Conservation (phyloP, 208 protist genomes). For the Sergeia podlipaevii region DNA sequence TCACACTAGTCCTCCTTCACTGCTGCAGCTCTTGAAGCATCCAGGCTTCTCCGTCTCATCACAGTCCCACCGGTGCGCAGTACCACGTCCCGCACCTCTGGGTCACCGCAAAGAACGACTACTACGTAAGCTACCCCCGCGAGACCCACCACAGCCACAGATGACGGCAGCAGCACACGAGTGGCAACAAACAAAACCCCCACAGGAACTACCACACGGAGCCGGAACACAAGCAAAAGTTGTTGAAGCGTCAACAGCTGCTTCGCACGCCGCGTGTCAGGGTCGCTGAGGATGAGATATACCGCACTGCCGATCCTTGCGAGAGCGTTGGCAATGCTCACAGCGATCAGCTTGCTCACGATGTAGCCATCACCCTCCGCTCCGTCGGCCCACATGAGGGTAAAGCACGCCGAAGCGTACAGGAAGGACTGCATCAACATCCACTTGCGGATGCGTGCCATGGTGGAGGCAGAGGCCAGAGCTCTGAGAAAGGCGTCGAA, state of each 20-base stretch:
- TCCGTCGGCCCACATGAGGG: slow-evolving; percentile 16
- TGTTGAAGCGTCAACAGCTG: too few relatives aligned
- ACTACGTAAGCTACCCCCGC: slow-evolving; percentile 19
- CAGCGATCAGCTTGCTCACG: slow-evolving; percentile 27
- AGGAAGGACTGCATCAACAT: slow-evolving; percentile 47
- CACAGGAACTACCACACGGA: neutral
- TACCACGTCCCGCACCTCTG: slow-evolving; percentile 23
- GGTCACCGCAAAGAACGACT: slow-evolving; percentile 20
- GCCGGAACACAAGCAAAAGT: neutral
- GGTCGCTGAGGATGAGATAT: slow-evolving; percentile 24
- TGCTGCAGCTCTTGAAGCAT: too few relatives aligned
- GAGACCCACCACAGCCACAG: slow-evolving; percentile 3
- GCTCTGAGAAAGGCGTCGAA: slow-evolving; percentile 82
- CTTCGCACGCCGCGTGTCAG: neutral
- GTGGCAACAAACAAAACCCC: slow-evolving; percentile 17
- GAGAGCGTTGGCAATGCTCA: slow-evolving; percentile 44
- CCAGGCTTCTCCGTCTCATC: too few relatives aligned
- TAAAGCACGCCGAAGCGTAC: slow-evolving; percentile 54
- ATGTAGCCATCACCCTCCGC: neutral
- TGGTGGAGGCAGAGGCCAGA: slow-evolving; percentile 26
- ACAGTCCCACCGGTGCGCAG: too few relatives aligned
- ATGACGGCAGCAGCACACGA: slow-evolving; percentile 5
- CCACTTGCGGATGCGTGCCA: slow-evolving; percentile 39
- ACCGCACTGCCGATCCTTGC: slow-evolving; percentile 30
- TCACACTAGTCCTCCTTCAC: too few relatives aligned